phyloP scores from a whole-genome alignment of 1,284 basidiomycete genomes.

The Irpex lacteus region DNA sequence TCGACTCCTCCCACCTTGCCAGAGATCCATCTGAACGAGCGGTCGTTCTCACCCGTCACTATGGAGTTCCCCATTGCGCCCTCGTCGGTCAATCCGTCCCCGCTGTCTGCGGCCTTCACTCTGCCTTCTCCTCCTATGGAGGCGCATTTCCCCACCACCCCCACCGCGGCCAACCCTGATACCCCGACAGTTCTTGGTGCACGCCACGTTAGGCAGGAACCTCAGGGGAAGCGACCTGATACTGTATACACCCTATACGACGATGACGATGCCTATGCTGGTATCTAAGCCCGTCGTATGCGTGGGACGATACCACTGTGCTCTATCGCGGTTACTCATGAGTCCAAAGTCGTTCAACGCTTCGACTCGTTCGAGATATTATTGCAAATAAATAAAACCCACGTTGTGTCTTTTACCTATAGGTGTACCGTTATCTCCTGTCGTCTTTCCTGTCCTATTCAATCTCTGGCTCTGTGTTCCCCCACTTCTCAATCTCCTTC shows the following conservation, averaged over 20 bases:
- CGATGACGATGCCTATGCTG: constrained; percentile 64
- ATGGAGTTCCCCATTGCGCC: constrained; percentile 31
- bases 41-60: constrained; percentile 35
- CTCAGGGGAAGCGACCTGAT: constrained; percentile 31
- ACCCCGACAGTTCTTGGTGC: constrained; percentile 19
- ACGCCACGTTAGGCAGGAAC: constrained; percentile 8
- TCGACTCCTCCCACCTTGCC: constrained; percentile 53
- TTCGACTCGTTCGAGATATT: background rate
- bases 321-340: constrained; percentile 1
- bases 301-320: constrained; percentile 16
- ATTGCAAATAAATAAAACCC: background rate
- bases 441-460: background rate
- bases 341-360: background rate
- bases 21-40: constrained; percentile 39
- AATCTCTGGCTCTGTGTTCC: background rate
- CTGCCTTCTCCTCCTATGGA: constrained; percentile 23
- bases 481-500: background rate
- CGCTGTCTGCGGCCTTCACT: constrained; percentile 23
- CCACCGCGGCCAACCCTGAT: constrained; percentile 12
- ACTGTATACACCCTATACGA: constrained; percentile 55
- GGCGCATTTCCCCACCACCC: constrained; percentile 19
- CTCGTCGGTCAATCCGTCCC: constrained; percentile 23
- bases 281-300: constrained; percentile 39
- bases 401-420: background rate
- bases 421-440: background rate